Evolutionary conservation across 2,329 filamentous ascomycete species (phyloP).

Genomic region (Sporothrix inflata): DNA sequence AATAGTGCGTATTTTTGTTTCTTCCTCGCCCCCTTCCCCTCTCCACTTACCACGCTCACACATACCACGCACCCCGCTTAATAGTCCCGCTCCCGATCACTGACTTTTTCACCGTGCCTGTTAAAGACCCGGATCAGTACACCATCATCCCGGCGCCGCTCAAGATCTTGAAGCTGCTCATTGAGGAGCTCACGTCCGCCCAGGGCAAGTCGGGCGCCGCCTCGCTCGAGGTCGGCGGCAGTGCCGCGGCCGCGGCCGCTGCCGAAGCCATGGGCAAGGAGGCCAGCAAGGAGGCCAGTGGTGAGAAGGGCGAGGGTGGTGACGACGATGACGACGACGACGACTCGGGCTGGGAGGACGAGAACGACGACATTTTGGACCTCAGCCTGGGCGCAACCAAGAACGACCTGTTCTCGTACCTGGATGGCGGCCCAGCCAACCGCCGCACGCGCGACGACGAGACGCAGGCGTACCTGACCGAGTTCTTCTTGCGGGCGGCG

Average conservation of each 20-base stretch:
- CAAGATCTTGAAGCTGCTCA: constrained; percentile 94
- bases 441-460: constrained; percentile 79
- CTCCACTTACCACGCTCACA: constrained; percentile 7
- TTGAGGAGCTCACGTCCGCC: constrained; percentile 86
- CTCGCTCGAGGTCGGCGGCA: constrained; percentile 27
- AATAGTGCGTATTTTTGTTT: constrained; percentile 60
- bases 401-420: constrained; percentile 78
- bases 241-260: constrained; percentile 63
- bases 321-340: constrained; percentile 62
- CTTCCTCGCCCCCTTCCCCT: too few relatives aligned
- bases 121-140: constrained; percentile 80
- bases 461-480: constrained; percentile 79
- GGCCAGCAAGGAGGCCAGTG: not conserved
- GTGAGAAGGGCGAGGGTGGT: not conserved
- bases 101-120: constrained; percentile 38
- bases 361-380: constrained; percentile 76
- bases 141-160: constrained; percentile 84
- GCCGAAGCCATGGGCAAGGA: constrained; percentile 50
- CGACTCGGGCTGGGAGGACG: constrained; percentile 87
- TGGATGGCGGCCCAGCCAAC: constrained; percentile 59
- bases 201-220: constrained; percentile 60
- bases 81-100: constrained; percentile 31
- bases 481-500: constrained; percentile 72
- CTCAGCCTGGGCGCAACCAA: constrained; percentile 71
- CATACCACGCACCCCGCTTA: constrained; percentile 4